Conservation (phyloP, 2,329 filamentous ascomycete genomes). For the Ophiocordyceps camponoti-saundersi region DNA sequence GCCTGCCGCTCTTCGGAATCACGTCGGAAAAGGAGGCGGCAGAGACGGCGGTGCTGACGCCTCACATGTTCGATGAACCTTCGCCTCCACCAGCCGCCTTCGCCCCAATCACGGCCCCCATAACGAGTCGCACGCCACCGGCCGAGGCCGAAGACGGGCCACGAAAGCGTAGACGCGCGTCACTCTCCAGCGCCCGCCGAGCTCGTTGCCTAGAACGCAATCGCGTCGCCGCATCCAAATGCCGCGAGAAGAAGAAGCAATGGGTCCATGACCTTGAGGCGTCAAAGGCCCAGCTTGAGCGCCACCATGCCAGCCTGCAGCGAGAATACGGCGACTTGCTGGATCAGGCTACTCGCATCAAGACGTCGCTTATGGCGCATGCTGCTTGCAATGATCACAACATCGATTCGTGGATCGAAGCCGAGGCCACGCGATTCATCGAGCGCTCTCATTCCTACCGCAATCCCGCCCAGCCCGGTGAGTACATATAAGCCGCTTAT, state of each 20-base stretch:
- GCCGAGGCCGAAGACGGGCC: not conserved
- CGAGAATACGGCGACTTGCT: slow-evolving; percentile 24
- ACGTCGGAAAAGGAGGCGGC: slow-evolving; percentile 1
- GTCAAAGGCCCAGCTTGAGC: slow-evolving; percentile 25
- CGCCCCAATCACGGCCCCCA: not conserved
- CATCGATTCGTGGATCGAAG: slow-evolving; percentile 35
- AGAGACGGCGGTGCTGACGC: slow-evolving; percentile 1
- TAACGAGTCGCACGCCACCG: not conserved
- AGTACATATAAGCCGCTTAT: not conserved
- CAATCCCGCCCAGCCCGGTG: not conserved
- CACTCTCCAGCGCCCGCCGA: slow-evolving; percentile 15
- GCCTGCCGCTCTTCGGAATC: slow-evolving; percentile 2
- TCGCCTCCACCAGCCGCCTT: not conserved
- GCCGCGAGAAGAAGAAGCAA: slow-evolving; percentile 48
- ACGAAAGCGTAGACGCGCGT: not conserved
- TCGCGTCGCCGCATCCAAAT: slow-evolving; percentile 56
- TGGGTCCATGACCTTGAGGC: slow-evolving; percentile 33
- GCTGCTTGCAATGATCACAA: slow-evolving; percentile 33
- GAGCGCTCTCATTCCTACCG: slow-evolving; percentile 6
- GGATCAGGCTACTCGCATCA: slow-evolving; percentile 27
- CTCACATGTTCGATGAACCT: slow-evolving; percentile 1
- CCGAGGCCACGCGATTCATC: slow-evolving; percentile 32
- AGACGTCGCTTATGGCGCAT: slow-evolving; percentile 34
- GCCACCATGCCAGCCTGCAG: slow-evolving; percentile 23
- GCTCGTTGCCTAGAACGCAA: slow-evolving; percentile 52